phyloP scores from a whole-genome alignment of 257 asterid species.

The Ocimum tenuiflorum region DNA sequence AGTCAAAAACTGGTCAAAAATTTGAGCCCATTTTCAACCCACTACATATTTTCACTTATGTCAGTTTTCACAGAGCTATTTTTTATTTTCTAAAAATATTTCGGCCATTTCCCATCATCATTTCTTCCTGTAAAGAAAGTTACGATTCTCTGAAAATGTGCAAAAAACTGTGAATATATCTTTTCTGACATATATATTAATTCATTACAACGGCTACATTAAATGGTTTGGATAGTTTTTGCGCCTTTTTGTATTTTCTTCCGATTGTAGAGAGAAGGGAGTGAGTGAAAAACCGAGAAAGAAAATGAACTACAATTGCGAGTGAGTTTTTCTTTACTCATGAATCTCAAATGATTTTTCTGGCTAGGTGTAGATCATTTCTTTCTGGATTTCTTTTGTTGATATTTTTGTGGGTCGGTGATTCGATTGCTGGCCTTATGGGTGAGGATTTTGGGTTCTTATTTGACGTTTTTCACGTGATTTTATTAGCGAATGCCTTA shows the following conservation, averaged over 20 bases:
- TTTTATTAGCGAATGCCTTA: conserved; percentile 6
- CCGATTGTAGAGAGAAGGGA: conserved; percentile 9
- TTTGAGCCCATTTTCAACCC: conserved; percentile 15
- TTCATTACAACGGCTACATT: conserved; percentile 31
- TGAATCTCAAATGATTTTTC: conserved; percentile 9
- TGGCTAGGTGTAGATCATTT: not conserved
- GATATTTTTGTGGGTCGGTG: conserved; percentile 15
- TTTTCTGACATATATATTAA: conserved; percentile 1
- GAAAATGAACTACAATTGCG: conserved; percentile 43
- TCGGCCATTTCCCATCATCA: conserved; percentile 15
- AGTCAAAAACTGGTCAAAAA: conserved; percentile 20
- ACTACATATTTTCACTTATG: conserved; percentile 17
- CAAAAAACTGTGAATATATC: not conserved
- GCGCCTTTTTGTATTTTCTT: not conserved
- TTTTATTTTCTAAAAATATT: not conserved
- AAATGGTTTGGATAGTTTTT: not conserved
- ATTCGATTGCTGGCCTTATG: not conserved
- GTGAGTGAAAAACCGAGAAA: not conserved
- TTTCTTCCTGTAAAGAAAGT: conserved; percentile 10
- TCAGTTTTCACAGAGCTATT: conserved; percentile 16
- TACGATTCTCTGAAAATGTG: conserved; percentile 28
- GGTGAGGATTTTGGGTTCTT: not conserved
- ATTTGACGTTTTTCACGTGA: not conserved
- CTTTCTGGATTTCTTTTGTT: not conserved
- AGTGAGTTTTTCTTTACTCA: conserved; percentile 28